Conservation (phyloP, 2,329 filamentous ascomycete genomes). For the Trichoderma sp. region DNA sequence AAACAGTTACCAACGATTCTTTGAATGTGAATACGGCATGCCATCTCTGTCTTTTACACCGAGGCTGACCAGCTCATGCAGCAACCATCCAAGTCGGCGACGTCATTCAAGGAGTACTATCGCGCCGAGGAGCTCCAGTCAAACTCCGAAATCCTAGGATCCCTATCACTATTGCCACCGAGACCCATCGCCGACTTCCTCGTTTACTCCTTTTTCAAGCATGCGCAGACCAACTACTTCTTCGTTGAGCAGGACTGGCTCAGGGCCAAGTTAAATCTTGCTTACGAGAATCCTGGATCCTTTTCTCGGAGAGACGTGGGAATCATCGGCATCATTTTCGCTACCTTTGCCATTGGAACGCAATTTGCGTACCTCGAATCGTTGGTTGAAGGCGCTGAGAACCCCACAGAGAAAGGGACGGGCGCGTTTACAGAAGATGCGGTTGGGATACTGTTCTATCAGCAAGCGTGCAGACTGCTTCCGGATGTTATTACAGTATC, state of each 20-base stretch:
- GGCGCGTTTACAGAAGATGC: constrained; percentile 50
- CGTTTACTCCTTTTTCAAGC: constrained; percentile 49
- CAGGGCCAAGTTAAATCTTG: constrained; percentile 41
- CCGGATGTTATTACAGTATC: constrained; percentile 59
- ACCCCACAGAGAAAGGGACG: constrained; percentile 27
- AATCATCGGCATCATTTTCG: constrained; percentile 48
- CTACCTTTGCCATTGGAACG: constrained; percentile 52
- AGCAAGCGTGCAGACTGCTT: constrained; percentile 55
- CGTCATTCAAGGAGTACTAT: constrained; percentile 46
- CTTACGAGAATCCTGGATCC: constrained; percentile 44
- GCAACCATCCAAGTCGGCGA: constrained; percentile 33
- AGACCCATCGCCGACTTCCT: constrained; percentile 51
- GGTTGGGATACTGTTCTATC: constrained; percentile 58
- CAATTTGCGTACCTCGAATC: constrained; percentile 53
- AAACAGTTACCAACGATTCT: constrained; percentile 37
- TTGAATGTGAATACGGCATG: constrained; percentile 33
- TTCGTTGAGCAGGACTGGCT: constrained; percentile 50
- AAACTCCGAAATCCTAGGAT: constrained; percentile 41
- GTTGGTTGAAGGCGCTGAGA: constrained; percentile 25
- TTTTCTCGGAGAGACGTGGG: constrained; percentile 46
- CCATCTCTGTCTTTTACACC: background rate
- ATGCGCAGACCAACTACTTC: constrained; percentile 52
- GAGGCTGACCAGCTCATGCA: constrained; percentile 22
- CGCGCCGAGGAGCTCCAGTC: constrained; percentile 50
- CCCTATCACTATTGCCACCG: constrained; percentile 47